Evolutionary conservation across 768 basidiomycete genomes (phyloP).

Genomic region (Lactarius trivialis): DNA sequence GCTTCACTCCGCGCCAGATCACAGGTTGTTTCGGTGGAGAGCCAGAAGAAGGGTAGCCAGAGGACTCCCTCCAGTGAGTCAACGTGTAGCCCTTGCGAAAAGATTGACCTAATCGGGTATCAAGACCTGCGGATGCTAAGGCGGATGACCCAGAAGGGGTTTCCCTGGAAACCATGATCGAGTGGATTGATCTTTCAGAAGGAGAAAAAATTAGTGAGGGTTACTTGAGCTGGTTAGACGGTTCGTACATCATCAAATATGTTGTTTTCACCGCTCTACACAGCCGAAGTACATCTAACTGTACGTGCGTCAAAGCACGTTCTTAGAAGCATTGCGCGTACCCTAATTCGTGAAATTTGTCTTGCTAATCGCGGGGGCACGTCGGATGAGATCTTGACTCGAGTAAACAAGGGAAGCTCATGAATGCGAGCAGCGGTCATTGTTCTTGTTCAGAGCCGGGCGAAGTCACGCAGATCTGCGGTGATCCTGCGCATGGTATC

Average conservation of each 20-base stretch:
- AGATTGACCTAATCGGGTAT: slow-evolving; percentile 45
- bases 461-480: no score
- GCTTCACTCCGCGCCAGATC: no score
- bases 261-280: background rate
- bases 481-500: no score
- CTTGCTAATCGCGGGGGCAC: slow-evolving; percentile 20
- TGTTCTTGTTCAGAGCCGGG: no score
- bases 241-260: no score
- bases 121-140: slow-evolving; percentile 40
- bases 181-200: slow-evolving; percentile 45
- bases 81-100: slow-evolving; percentile 44
- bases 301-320: no score
- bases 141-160: slow-evolving; percentile 48
- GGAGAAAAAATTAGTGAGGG: no score
- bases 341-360: slow-evolving; percentile 67
- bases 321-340: slow-evolving; percentile 75
- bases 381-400: slow-evolving; percentile 33
- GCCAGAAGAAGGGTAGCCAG: no score
- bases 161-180: slow-evolving; percentile 69
- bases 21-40: no score
- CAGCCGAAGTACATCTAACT: slow-evolving; percentile 83
- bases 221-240: no score
- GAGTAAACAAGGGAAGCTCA: slow-evolving; percentile 54
- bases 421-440: slow-evolving; percentile 49
- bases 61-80: no score